phyloP scores from a whole-genome alignment of 164 flowering plant species.

The Cinnamomum chago region DNA sequence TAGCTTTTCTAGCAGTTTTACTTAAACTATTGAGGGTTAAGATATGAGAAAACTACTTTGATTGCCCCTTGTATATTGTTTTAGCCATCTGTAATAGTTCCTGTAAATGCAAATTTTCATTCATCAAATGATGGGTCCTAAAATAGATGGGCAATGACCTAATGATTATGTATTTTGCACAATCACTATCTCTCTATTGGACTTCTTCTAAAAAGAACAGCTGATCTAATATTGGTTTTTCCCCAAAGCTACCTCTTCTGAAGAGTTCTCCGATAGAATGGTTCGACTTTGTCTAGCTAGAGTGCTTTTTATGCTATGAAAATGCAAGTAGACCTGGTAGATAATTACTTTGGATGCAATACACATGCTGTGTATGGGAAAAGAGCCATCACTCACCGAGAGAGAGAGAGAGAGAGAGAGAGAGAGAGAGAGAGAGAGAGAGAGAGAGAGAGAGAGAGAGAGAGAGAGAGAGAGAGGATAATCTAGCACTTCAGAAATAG shows the following conservation, averaged over 20 bases:
- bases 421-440: not conserved
- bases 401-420: not conserved
- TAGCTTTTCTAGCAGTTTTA: constrained; percentile 10
- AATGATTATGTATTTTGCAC: not conserved
- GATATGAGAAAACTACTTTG: not conserved
- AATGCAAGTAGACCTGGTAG: not conserved
- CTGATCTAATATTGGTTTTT: not conserved
- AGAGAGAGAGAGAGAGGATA: not conserved
- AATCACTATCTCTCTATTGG: not conserved
- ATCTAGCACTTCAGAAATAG: not conserved
- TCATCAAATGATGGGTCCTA: not conserved
- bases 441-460: not conserved
- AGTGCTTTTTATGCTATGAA: not conserved
- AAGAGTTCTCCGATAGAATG: not conserved
- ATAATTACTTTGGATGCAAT: not conserved
- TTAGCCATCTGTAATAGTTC: not conserved
- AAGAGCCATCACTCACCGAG: not conserved
- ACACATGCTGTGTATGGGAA: no score
- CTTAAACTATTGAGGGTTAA: not conserved
- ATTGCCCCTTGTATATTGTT: not conserved
- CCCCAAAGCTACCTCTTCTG: not conserved
- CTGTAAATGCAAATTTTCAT: not conserved
- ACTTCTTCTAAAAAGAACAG: not conserved
- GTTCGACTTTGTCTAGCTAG: not conserved
- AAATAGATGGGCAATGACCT: no score